These are phyloP conservation scores for Fusarium subtropicale DNA, from an alignment of 2,329 filamentous ascomycete genomes.

Conservation along the genomic window DNA sequence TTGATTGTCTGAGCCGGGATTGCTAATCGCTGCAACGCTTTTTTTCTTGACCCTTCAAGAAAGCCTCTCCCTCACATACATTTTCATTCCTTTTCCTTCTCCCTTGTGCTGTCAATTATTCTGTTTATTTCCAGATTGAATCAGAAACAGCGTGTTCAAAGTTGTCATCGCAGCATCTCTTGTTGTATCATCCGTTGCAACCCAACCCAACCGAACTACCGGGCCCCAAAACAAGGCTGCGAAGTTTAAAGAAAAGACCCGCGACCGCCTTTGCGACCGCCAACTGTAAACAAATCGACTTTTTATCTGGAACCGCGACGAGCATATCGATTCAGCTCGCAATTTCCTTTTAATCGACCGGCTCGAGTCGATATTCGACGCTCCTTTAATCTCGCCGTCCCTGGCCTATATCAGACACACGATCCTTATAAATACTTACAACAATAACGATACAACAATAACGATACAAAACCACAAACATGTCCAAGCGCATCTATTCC, in stretches of 20 bases:
- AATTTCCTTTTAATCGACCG: neutral
- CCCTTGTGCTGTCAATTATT: constrained; percentile 3
- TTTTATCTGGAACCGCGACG: neutral
- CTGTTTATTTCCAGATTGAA: constrained; percentile 6
- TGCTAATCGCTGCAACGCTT: constrained; percentile 34
- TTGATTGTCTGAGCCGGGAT: constrained; percentile 37
- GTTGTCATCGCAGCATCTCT: neutral
- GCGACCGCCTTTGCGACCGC: constrained; percentile 30
- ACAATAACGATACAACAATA: neutral
- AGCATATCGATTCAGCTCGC: constrained; percentile 14
- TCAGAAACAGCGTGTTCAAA: constrained; percentile 13
- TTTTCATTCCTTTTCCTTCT: constrained; percentile 17
- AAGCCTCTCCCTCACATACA: constrained; percentile 21
- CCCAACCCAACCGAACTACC: constrained; percentile 15
- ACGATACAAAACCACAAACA: constrained; percentile 25
- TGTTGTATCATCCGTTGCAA: constrained; percentile 18
- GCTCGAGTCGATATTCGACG: constrained; percentile 4
- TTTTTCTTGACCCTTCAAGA: constrained; percentile 22
- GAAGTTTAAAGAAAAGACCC: constrained; percentile 14
- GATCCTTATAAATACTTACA: neutral
- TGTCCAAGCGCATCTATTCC: constrained; percentile 55
- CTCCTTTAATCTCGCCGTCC: constrained; percentile 1
- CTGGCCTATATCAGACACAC: neutral
- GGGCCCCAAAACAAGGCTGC: constrained; percentile 20
- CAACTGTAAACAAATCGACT: constrained; percentile 29